Conservation (phyloP, 495 filamentous ascomycete species). For the Massariosphaeria phaeospora region DNA sequence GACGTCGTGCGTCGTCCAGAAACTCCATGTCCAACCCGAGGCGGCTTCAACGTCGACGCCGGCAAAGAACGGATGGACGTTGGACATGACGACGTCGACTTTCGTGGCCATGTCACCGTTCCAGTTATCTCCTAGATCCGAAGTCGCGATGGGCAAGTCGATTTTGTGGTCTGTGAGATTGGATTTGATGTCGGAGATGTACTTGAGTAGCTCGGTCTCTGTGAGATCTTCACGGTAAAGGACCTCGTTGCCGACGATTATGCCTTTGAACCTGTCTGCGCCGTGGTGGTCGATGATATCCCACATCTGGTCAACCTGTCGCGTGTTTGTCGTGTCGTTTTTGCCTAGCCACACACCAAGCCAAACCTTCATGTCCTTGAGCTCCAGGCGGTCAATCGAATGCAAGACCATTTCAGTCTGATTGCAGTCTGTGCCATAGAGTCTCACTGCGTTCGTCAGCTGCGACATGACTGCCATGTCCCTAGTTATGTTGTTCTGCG, state of each 20-base stretch:
- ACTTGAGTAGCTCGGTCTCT: constrained; percentile 48
- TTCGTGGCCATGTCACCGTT: constrained; percentile 56
- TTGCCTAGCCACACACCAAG: constrained; percentile 89
- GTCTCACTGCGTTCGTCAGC: constrained; percentile 79
- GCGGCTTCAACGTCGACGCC: constrained; percentile 65
- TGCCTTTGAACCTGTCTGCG: constrained; percentile 66
- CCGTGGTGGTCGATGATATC: constrained; percentile 66
- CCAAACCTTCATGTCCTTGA: constrained; percentile 86
- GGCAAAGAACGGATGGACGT: constrained; percentile 95
- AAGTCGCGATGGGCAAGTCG: constrained; percentile 75
- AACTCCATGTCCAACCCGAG: constrained; percentile 75
- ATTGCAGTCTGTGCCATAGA: constrained; percentile 98
- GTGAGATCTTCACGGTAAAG: constrained; percentile 75
- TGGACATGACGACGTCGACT: constrained; percentile 90
- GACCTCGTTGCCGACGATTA: constrained; percentile 93
- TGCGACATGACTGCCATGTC: constrained; percentile 90
- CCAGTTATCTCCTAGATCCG: constrained; percentile 90
- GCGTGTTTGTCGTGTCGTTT: constrained; percentile 75
- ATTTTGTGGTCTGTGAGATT: constrained; percentile 64
- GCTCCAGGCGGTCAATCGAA: constrained; percentile 65
- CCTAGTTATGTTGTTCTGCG: constrained; percentile 88
- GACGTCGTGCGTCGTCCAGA: constrained; percentile 68
- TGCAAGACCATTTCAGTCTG: constrained; percentile 93
- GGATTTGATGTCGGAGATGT: constrained; percentile 50
- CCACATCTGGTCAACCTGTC: constrained; percentile 79